Evolutionary conservation across 2,329 filamentous ascomycete genomes (phyloP).

Genomic region (Myriangium duriaei): DNA sequence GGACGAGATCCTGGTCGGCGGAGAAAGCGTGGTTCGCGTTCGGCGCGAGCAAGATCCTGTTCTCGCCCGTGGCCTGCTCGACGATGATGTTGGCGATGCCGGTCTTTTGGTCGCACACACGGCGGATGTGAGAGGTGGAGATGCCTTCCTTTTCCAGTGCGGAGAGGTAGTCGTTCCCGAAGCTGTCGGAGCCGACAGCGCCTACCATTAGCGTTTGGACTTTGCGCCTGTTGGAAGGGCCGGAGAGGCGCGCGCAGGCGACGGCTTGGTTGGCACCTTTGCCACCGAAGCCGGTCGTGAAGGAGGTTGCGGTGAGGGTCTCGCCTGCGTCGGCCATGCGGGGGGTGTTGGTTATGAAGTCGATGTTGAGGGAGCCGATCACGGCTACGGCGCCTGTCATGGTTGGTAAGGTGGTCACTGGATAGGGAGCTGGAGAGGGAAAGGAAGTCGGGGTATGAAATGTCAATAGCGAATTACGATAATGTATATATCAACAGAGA

Average conservation of each 20-base stretch:
- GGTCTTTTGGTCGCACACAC: constrained; percentile 31
- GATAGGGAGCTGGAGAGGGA: too few species aligned
- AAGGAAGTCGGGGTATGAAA: too few species aligned
- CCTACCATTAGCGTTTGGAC: constrained; percentile 38
- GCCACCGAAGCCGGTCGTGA: constrained; percentile 71
- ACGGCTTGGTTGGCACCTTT: constrained; percentile 96
- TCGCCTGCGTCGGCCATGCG: constrained; percentile 77
- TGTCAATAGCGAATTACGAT: too few species aligned
- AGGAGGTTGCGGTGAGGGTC: constrained; percentile 68
- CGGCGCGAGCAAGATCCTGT: constrained; percentile 36
- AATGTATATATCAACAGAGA: too few species aligned
- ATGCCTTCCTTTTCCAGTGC: constrained; percentile 33
- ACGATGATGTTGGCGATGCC: constrained; percentile 39
- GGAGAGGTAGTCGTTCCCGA: constrained; percentile 27
- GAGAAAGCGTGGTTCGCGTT: constrained; percentile 37
- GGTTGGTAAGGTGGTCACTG: too few species aligned
- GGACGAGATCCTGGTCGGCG: constrained; percentile 26
- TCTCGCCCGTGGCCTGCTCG: constrained; percentile 35
- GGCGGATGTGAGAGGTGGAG: constrained; percentile 27
- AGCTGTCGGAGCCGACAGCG: constrained; percentile 36
- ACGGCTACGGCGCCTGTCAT: constrained; percentile 52
- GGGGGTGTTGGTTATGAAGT: constrained; percentile 78
- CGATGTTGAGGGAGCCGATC: constrained; percentile 87
- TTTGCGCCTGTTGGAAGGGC: constrained; percentile 13
- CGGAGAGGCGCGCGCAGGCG: constrained; percentile 61